phyloP scores from a whole-genome alignment of 495 filamentous ascomycete genomes.

The Pseudoneurospora amorphoporcata region DNA sequence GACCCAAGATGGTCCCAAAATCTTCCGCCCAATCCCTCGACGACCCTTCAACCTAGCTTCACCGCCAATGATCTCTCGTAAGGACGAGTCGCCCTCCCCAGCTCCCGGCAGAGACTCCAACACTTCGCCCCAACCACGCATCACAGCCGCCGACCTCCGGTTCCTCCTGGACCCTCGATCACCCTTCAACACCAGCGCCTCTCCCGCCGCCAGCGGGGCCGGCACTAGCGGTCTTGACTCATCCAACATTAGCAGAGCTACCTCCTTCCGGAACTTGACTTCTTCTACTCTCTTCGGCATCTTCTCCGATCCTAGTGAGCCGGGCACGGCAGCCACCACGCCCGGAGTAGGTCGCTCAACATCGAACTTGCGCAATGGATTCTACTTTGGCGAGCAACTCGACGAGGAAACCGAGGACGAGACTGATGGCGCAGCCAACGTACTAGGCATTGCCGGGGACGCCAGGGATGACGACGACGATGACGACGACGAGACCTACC shows the following conservation, averaged over 20 bases:
- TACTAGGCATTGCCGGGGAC: not conserved
- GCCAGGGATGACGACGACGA: constrained; percentile 29
- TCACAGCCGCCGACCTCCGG: constrained; percentile 24
- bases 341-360: not conserved
- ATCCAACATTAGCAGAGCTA: constrained; percentile 45
- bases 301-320: constrained; percentile 47
- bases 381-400: not conserved
- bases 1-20: constrained; percentile 10
- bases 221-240: not conserved
- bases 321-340: not conserved
- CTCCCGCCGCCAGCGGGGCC: constrained; percentile 10
- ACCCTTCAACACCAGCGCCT: constrained; percentile 10
- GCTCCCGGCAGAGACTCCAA: constrained; percentile 31
- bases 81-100: constrained; percentile 34
- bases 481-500: constrained; percentile 33
- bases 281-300: constrained; percentile 85
- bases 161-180: constrained; percentile 24
- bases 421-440: not conserved
- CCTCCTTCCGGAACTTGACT: constrained; percentile 78
- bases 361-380: not conserved
- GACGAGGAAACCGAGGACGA: not conserved
- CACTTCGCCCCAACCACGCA: constrained; percentile 7
- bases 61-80: constrained; percentile 38
- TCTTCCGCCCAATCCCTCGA: constrained; percentile 51
- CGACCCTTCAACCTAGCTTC: constrained; percentile 60